Evolutionary conservation across 768 basidiomycete genomes (phyloP).

Genomic region (Tulasnella sp.): DNA sequence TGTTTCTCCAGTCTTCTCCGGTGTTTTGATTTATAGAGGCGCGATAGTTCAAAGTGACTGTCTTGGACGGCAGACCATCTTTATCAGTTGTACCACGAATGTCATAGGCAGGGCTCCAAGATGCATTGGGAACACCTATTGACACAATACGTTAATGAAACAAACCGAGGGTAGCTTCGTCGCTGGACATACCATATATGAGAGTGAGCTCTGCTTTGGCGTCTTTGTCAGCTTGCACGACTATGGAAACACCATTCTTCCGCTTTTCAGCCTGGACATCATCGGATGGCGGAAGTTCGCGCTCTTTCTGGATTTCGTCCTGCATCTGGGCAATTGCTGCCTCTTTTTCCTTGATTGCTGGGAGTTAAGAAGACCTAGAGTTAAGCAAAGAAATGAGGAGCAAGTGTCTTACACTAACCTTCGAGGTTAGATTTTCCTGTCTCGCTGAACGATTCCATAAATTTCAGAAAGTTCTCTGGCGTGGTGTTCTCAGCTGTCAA

Average conservation of each 20-base stretch:
- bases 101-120: conserved; percentile 46
- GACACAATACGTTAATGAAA: background rate
- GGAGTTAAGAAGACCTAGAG: background rate
- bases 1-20: conserved; percentile 47
- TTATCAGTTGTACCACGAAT: conserved; percentile 37
- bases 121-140: conserved; percentile 36
- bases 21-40: conserved; percentile 41
- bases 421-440: conserved; percentile 28
- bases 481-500: conserved; percentile 29
- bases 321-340: conserved; percentile 11
- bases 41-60: conserved; percentile 41
- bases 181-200: conserved; percentile 37
- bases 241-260: conserved; percentile 28
- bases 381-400: background rate
- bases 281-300: background rate
- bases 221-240: conserved; percentile 31
- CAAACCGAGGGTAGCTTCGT: background rate
- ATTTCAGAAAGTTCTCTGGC: conserved; percentile 23
- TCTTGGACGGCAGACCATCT: conserved; percentile 32
- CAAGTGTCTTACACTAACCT: conserved; percentile 23
- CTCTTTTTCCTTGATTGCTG: conserved; percentile 7
- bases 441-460: conserved; percentile 33
- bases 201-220: conserved; percentile 33
- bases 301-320: conserved; percentile 27
- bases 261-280: conserved; percentile 13